Evolutionary conservation across 495 filamentous ascomycete species (phyloP).

Genomic region (Aspergillus homomorphus): DNA sequence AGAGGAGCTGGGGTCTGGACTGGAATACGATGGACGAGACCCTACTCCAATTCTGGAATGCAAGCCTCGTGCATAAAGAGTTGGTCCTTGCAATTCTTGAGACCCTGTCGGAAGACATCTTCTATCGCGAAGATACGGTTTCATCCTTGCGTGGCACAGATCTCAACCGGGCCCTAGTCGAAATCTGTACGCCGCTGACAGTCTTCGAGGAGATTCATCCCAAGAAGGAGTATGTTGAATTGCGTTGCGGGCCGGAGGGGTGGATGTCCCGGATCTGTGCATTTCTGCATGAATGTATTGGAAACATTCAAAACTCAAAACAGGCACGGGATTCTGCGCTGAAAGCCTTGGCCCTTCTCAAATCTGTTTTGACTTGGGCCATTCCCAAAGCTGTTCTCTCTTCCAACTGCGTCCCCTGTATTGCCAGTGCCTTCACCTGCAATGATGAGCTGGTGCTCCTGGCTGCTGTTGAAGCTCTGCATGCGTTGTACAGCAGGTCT

Average conservation of each 20-base stretch:
- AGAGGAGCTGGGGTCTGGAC: slow-evolving; percentile 83
- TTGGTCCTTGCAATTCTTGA: slow-evolving; percentile 82
- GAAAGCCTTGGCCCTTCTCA: slow-evolving; percentile 70
- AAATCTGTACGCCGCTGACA: slow-evolving; percentile 79
- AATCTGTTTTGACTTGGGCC: slow-evolving; percentile 77
- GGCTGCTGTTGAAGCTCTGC: slow-evolving; percentile 81
- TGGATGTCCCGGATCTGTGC: slow-evolving; percentile 79
- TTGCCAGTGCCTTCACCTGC: slow-evolving; percentile 72
- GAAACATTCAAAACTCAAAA: slow-evolving; percentile 58
- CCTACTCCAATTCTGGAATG: slow-evolving; percentile 79
- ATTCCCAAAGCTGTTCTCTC: slow-evolving; percentile 74
- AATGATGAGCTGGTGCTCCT: slow-evolving; percentile 64
- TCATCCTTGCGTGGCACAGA: slow-evolving; percentile 77
- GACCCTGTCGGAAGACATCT: slow-evolving; percentile 91
- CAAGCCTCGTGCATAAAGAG: slow-evolving; percentile 67
- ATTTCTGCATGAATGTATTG: slow-evolving; percentile 70
- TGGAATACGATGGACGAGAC: slow-evolving; percentile 93
- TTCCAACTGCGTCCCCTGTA: slow-evolving; percentile 63
- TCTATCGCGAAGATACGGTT: slow-evolving; percentile 81
- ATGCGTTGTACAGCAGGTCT: slow-evolving; percentile 73
- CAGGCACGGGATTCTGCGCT: slow-evolving; percentile 60
- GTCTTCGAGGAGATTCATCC: slow-evolving; percentile 74
- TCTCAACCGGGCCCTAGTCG: slow-evolving; percentile 82
- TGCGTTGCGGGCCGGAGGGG: slow-evolving; percentile 75
- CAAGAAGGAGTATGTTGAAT: slow-evolving; percentile 57